Percentiles rank a stretch among this genome's conserved stretches.
These are phyloP conservation scores for Polyplosphaeria fusca DNA, from an alignment of 495 filamentous ascomycete species.

Conservation along the genomic window DNA sequence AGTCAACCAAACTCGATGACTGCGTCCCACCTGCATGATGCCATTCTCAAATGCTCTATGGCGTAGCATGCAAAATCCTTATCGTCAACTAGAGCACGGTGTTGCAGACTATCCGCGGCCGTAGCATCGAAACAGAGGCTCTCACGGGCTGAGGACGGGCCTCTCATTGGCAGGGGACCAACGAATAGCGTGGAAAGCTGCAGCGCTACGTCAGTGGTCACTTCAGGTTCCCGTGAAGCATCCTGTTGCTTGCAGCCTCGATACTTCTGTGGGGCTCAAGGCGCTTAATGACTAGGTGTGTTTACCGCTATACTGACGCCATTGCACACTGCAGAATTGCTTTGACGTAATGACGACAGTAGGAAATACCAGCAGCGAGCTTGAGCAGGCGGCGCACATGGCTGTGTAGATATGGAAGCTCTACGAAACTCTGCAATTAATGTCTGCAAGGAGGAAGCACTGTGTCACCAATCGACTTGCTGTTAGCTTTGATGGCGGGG, in stretches of 20 bases:
- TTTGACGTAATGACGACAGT: too few species aligned
- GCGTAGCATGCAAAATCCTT: constrained; percentile 10
- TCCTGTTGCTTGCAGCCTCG: neutral
- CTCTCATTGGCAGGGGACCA: constrained; percentile 1
- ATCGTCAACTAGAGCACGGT: too few species aligned
- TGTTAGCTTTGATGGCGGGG: too few species aligned
- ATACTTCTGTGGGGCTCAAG: constrained; percentile 4
- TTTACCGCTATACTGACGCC: constrained; percentile 20
- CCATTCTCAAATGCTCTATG: constrained; percentile 6
- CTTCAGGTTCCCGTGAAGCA: neutral
- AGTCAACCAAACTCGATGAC: neutral
- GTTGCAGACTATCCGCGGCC: too few species aligned
- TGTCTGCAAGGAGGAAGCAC: too few species aligned
- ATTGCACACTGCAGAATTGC: neutral
- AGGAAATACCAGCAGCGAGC: too few species aligned
- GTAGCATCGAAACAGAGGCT: neutral
- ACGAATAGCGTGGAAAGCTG: neutral
- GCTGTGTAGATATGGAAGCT: too few species aligned
- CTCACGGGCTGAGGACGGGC: neutral
- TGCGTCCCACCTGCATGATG: constrained; percentile 14
- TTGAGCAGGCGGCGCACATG: too few species aligned
- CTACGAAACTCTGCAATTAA: too few species aligned
- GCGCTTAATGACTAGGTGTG: neutral
- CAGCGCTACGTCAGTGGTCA: constrained; percentile 13
- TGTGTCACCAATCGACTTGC: too few species aligned